Percentiles rank a stretch among this genome's conserved stretches.
phyloP scores from a whole-genome alignment of 306 rosid species.

The Inga laurina region DNA sequence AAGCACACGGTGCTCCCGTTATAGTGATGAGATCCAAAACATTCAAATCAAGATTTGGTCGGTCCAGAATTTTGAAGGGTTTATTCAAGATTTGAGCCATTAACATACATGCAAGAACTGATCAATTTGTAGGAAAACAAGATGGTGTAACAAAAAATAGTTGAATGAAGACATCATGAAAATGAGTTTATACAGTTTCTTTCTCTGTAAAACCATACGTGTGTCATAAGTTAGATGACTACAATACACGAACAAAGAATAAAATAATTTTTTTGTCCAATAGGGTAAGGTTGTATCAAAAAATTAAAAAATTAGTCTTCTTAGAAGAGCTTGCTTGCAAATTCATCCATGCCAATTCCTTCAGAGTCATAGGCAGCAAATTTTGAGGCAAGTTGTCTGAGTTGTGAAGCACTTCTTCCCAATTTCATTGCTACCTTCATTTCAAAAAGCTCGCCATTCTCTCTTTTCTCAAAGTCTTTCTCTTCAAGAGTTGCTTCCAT shows the following conservation, averaged over 20 bases:
- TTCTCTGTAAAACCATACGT: background rate
- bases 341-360: conserved; percentile 45
- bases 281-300: background rate
- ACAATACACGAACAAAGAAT: background rate
- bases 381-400: conserved; percentile 45
- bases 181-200: background rate
- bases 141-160: background rate
- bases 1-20: too few species aligned
- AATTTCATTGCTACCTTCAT: conserved; percentile 57
- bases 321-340: conserved; percentile 46
- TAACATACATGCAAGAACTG: background rate
- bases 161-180: background rate
- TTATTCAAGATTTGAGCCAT: background rate
- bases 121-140: background rate
- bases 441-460: background rate
- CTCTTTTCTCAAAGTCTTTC: background rate
- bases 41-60: too few species aligned
- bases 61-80: too few species aligned
- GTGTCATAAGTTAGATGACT: background rate
- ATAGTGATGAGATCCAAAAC: too few species aligned
- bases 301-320: background rate
- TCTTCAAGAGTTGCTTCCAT: background rate
- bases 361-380: conserved; percentile 33
- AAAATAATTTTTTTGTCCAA: background rate
- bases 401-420: conserved; percentile 60